Evolutionary conservation across 2,329 filamentous ascomycete species (phyloP).

Genomic region (Chaetomium sp.): DNA sequence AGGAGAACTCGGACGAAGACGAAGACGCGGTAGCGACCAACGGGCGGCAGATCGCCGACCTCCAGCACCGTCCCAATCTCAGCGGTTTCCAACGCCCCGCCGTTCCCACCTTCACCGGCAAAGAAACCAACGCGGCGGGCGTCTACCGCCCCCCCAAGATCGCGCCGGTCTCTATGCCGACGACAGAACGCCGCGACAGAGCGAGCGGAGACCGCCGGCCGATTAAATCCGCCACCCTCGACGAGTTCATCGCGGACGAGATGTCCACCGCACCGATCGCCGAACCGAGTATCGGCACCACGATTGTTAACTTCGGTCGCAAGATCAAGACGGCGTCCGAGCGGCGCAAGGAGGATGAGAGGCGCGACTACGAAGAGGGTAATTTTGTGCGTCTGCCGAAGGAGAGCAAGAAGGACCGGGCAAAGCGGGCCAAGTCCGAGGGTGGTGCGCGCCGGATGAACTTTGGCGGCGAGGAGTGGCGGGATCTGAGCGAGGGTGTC

Average conservation of each 20-base stretch:
- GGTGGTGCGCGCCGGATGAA: conserved; percentile 53
- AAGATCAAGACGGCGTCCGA: conserved; percentile 71
- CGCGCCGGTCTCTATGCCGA: conserved; percentile 77
- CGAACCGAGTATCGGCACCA: conserved; percentile 86
- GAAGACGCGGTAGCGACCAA: conserved; percentile 26
- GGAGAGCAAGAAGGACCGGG: conserved; percentile 78
- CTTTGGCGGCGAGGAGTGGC: conserved; percentile 89
- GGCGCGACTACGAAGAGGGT: conserved; percentile 79
- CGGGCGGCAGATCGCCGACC: conserved; percentile 22
- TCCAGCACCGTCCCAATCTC: conserved; percentile 33
- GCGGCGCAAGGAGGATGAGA: conserved; percentile 69
- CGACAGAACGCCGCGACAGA: conserved; percentile 51
- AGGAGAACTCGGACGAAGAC: conserved; percentile 23
- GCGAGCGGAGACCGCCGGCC: conserved; percentile 52
- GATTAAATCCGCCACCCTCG: conserved; percentile 74
- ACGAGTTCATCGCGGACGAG: conserved; percentile 85
- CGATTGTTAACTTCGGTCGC: conserved; percentile 72
- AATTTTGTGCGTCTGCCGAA: conserved; percentile 86
- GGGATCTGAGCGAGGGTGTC: conserved; percentile 73
- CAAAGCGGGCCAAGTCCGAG: conserved; percentile 53
- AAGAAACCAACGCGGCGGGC: conserved; percentile 48
- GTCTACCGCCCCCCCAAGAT: conserved; percentile 87
- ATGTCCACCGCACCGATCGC: conserved; percentile 74
- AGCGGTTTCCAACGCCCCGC: conserved; percentile 33
- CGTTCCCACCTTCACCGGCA: conserved; percentile 25